Base-by-base conservation (phyloP, 2,329 filamentous ascomycete species). In the Ophiostoma fasciatum region DNA sequence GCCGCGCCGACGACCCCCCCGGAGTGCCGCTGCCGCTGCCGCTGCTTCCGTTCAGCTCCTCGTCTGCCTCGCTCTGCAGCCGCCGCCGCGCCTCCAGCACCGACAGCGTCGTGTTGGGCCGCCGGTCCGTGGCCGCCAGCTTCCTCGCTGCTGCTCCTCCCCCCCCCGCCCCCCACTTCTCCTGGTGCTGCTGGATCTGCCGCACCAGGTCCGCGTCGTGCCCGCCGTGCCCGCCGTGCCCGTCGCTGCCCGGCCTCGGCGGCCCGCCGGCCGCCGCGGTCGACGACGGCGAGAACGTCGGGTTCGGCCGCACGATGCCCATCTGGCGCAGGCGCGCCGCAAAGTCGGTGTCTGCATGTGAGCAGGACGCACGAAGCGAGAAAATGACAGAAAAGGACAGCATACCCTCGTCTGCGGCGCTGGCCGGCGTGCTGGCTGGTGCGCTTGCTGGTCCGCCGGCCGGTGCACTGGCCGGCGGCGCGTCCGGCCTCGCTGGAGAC, bases 271-370 rank as follows among this genome's bases (percentile, higher is more conserved):
- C n/a, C n/a, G n/a, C n/a, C 7, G 58, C 65, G 3, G 55, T 66
- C 7, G 67, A 71, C 2, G 66, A 68, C 18, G 63, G 56, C 6
- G 67, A 71, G 31, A 59, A 63, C 5, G 64, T 69, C 21, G 68
- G 67, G 43, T 64, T 67, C 5, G 69, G 67, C 31, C 66, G 59
- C 8, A 60, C 68, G 21, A 71, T 55, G 47, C 68, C 69, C 61
- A 74, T 70, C 42, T 66, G 53, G 19, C 59, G 59, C 5, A 74
- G 59, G 13, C 69, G 66, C 33, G 54, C 53, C 8, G 67, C 62
- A 50, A 69, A 72, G 42, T 54, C 61, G 14, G 54, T 47, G 35
- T 52, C 46, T n/a, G 51, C 34, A 62, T 57, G 9, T 57, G 61
- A 66, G 35, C 22, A 12, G 40, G 11, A 17, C 25, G 32, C 15